Evolutionary conservation across 129 eudicot species (phyloP), one percentile per base, ranked within the genome.

Genomic region (Lactuca sativa): DNA sequence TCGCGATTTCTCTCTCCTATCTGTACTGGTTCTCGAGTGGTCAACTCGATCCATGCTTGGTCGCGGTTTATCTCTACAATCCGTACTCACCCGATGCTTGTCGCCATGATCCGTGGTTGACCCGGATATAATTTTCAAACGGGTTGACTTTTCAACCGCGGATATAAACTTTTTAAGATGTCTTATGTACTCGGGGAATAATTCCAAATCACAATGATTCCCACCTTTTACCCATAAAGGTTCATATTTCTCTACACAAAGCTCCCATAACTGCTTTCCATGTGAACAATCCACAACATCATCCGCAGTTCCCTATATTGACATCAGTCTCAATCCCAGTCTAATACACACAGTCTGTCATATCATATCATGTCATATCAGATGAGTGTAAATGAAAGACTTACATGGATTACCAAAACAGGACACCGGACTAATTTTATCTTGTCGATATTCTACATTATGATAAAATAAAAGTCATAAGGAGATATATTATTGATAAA

Each of bases 141-240:
- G 83, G 31, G 80, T 79, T 11, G 95, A 82, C 77, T 89, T 92
- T 67, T 89, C 96, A 3, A 92, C 76, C 3, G 90, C 96, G 44
- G 80, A 77, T 54, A 92, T 73, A 75, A 92, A 92, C 66, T 89
- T 89, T 80, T 89, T 92, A 11, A 92, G 79, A 73, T 92, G 98
- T 70, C 82, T 86, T 60, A 92, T 89, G 72, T 92, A 92, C 70
- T 89, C 91, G 0, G 98, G 96, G 56, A 67, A 92, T 48, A 92
- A 86, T 82, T 92, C 98, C 79, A 92, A 75, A 77, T 92, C 98
- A 62, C 98, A 92, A 56, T 92, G 98, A 48, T 86, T 89, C 33
- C 98, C 98, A 34, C 96, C 96, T 71, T 86, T 81, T 1, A 92
- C 81, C 98, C 98, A 92, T 48, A 92, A 78, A 6, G 96, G 98